Percentiles rank a stretch among this genome's conserved stretches.
phyloP scores from a whole-genome alignment of 164 flowering plant genomes.

The Tetracentron sinense region DNA sequence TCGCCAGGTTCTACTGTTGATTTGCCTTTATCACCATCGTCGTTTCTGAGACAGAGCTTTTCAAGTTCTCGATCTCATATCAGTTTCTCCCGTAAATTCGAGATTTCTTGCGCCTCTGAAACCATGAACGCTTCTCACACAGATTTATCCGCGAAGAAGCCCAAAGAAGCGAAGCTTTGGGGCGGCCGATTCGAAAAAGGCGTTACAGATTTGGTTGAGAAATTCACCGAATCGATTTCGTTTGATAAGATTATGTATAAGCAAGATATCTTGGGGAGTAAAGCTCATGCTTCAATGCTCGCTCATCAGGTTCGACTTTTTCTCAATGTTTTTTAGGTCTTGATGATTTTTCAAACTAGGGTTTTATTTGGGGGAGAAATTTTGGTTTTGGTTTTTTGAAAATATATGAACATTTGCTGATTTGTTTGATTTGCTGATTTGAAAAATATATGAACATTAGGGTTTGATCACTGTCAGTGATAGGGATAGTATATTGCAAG shows the following conservation, averaged over 20 bases:
- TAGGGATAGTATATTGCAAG: constrained; percentile 62
- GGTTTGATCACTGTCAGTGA: constrained; percentile 64
- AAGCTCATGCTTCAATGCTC: constrained; percentile 95
- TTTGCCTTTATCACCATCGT: background rate
- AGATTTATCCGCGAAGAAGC: background rate
- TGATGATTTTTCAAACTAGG: no score
- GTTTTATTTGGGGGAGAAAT: background rate
- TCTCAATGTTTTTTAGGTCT: background rate
- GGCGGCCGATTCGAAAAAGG: constrained; percentile 93
- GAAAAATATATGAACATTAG: constrained; percentile 23
- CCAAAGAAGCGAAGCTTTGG: constrained; percentile 86
- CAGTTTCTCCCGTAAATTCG: background rate
- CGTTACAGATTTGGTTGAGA: constrained; percentile 87
- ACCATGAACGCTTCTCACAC: background rate
- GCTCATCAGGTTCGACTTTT: constrained; percentile 61
- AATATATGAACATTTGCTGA: background rate
- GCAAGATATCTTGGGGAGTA: constrained; percentile 88
- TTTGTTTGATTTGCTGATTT: background rate
- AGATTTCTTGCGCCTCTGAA: constrained; percentile 1
- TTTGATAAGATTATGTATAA: constrained; percentile 79
- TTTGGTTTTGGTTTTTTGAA: background rate
- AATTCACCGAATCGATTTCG: constrained; percentile 92
- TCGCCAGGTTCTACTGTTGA: background rate
- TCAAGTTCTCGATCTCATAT: background rate
- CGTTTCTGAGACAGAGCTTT: background rate